A percentile compares a stretch with the other conserved stretches of the same genome.
These are phyloP conservation scores for Nothopassalora personata DNA, from an alignment of 2,329 filamentous ascomycete genomes.

Conservation along the genomic window DNA sequence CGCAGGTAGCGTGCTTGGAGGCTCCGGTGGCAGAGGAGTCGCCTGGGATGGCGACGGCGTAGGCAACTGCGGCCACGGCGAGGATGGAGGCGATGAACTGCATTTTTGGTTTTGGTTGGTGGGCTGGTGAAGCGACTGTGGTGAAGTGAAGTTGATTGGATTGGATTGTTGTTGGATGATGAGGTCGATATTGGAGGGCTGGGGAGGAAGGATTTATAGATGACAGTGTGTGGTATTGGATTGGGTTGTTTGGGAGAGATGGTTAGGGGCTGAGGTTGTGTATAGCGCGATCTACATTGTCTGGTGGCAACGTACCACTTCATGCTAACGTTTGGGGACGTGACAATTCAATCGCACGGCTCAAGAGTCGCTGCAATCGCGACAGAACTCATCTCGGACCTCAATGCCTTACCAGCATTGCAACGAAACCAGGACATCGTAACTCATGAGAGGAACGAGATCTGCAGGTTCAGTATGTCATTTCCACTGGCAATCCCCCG, in stretches of 20 bases:
- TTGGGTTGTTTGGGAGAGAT: not conserved
- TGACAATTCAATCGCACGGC: too few species aligned
- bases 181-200: not conserved
- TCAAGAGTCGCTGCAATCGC: too few species aligned
- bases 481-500: too few species aligned
- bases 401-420: too few species aligned
- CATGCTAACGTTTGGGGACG: not conserved
- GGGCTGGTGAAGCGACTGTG: not conserved
- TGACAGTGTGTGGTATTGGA: not conserved
- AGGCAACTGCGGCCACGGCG: conserved; percentile 13
- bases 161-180: not conserved
- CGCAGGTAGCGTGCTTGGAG: not conserved
- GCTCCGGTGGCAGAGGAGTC: not conserved
- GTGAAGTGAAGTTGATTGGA: not conserved
- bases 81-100: conserved; percentile 15
- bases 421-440: too few species aligned
- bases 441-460: too few species aligned
- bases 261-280: not conserved
- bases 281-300: not conserved
- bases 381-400: too few species aligned
- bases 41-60: not conserved
- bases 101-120: conserved; percentile 13
- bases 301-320: not conserved
- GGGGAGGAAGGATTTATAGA: not conserved
- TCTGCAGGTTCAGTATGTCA: too few species aligned